Evolutionary conservation across 495 filamentous ascomycete species (phyloP).

Genomic region (Neurospora sp.): DNA sequence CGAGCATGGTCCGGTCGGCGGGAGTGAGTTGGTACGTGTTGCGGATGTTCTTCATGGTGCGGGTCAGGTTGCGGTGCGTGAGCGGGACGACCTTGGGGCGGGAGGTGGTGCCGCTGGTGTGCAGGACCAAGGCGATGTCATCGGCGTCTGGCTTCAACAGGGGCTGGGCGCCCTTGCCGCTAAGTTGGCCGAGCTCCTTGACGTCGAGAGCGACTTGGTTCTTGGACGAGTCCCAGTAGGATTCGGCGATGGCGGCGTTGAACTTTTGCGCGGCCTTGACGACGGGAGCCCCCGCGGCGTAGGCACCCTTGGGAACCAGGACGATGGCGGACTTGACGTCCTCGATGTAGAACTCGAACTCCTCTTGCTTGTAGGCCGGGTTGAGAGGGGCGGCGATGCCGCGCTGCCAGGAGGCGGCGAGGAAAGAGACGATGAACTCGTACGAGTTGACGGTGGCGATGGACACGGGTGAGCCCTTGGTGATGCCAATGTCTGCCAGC

Average conservation of each 20-base stretch:
- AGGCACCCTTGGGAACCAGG: constrained; percentile 61
- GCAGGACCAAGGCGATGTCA: constrained; percentile 61
- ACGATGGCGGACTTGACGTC: constrained; percentile 68
- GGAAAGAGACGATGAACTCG: constrained; percentile 73
- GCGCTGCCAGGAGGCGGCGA: constrained; percentile 67
- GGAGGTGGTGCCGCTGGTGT: constrained; percentile 70
- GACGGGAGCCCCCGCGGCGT: constrained; percentile 48
- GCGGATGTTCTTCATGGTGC: constrained; percentile 57
- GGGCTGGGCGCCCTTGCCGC: constrained; percentile 36
- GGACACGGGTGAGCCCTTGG: constrained; percentile 54
- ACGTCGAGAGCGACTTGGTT: constrained; percentile 62
- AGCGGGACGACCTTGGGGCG: constrained; percentile 74
- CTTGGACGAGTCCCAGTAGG: constrained; percentile 55
- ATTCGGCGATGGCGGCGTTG: constrained; percentile 69
- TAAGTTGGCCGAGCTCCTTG: constrained; percentile 59
- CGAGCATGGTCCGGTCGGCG: constrained; percentile 67
- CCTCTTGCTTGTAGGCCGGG: constrained; percentile 72
- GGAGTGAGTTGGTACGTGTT: constrained; percentile 59
- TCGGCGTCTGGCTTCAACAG: constrained; percentile 50
- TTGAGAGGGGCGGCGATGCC: constrained; percentile 73
- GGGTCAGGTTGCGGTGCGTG: constrained; percentile 66
- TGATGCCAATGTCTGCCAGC: constrained; percentile 60
- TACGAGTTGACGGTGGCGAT: constrained; percentile 70
- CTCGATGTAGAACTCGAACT: constrained; percentile 85
- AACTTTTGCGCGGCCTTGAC: constrained; percentile 66